Conservation (phyloP, 352 stramenopile species). For the Peronospora farinosa region DNA sequence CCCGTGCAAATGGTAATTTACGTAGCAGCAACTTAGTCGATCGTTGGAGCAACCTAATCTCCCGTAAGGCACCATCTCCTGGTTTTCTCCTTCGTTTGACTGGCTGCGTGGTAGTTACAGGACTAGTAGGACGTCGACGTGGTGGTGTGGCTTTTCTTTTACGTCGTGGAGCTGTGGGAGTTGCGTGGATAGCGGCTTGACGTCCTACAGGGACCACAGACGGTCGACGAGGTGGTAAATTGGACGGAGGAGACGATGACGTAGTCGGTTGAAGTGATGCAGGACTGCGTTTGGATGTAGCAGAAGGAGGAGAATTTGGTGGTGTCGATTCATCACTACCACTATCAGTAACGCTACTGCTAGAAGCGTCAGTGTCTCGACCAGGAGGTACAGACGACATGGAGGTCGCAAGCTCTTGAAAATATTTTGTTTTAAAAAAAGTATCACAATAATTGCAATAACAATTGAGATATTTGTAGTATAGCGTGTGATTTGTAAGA, state of each 20-base stretch:
- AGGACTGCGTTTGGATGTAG: constrained; percentile 13
- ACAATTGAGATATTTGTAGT: background rate
- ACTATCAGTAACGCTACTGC: constrained; percentile 32
- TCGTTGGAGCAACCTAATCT: constrained; percentile 95
- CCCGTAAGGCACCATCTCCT: constrained; percentile 83
- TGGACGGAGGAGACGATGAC: constrained; percentile 20
- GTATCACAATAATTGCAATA: constrained; percentile 5
- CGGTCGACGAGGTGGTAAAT: constrained; percentile 25
- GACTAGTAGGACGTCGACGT: constrained; percentile 11
- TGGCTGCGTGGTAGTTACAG: constrained; percentile 15
- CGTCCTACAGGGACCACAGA: constrained; percentile 32
- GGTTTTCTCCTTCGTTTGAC: constrained; percentile 50
- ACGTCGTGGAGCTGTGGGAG: constrained; percentile 28
- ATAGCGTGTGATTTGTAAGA: background rate
- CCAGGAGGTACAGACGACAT: constrained; percentile 16
- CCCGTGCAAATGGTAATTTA: constrained; percentile 93
- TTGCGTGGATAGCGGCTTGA: constrained; percentile 37
- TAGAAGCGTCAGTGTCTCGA: constrained; percentile 22
- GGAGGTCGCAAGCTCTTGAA: background rate
- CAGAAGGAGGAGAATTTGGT: constrained; percentile 22
- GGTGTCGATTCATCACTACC: constrained; percentile 25
- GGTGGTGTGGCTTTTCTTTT: constrained; percentile 32
- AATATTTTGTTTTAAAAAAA: constrained; percentile 1
- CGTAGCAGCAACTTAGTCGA: constrained; percentile 94
- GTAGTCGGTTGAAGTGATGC: constrained; percentile 2